Percentiles rank a stretch among this genome's conserved stretches.
Conservation (phyloP, 108 stramenopile genomes). For the Nannochloropsis salina region DNA sequence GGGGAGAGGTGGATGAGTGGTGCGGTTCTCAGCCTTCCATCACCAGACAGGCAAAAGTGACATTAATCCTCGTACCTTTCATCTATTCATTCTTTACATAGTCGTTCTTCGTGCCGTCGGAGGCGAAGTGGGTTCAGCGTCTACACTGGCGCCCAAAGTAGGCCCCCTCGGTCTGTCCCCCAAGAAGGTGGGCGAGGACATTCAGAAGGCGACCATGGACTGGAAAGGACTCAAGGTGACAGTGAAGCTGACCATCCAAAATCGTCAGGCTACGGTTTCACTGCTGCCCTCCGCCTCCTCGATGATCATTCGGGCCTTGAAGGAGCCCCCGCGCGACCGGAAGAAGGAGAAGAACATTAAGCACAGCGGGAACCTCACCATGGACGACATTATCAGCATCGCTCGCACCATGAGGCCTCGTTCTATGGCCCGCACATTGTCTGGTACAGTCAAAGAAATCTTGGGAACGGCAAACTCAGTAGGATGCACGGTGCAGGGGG, state of each 20-base stretch:
- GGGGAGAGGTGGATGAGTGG: background rate
- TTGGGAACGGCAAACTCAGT: conserved; percentile 97
- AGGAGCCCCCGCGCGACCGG: conserved; percentile 98
- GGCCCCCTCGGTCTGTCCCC: conserved; percentile 99
- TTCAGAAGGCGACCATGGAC: conserved; percentile 99
- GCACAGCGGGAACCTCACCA: conserved; percentile 98
- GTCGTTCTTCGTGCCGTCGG: conserved; percentile 98
- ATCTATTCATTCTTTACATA: background rate
- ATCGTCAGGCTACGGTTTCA: conserved; percentile 95
- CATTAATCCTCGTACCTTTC: background rate
- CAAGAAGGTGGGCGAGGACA: conserved; percentile 99
- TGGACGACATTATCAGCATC: conserved; percentile 97
- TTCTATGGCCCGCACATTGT: conserved; percentile 86
- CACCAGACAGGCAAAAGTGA: background rate
- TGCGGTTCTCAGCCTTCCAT: too few relatives aligned
- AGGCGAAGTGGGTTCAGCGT: conserved; percentile 95
- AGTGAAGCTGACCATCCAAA: conserved; percentile 98
- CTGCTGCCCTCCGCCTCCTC: conserved; percentile 96
- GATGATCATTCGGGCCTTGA: conserved; percentile 98
- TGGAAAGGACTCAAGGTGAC: conserved; percentile 99
- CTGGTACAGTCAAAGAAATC: conserved; percentile 97
- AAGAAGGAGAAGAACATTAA: conserved; percentile 99
- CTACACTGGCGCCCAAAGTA: conserved; percentile 98
- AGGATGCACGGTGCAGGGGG: conserved; percentile 99
- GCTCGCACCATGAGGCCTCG: conserved; percentile 94